Evolutionary conservation across 768 basidiomycete species (phyloP), one percentile per base, ranked within the genome.

Genomic region (Phaeolepiota aurea): DNA sequence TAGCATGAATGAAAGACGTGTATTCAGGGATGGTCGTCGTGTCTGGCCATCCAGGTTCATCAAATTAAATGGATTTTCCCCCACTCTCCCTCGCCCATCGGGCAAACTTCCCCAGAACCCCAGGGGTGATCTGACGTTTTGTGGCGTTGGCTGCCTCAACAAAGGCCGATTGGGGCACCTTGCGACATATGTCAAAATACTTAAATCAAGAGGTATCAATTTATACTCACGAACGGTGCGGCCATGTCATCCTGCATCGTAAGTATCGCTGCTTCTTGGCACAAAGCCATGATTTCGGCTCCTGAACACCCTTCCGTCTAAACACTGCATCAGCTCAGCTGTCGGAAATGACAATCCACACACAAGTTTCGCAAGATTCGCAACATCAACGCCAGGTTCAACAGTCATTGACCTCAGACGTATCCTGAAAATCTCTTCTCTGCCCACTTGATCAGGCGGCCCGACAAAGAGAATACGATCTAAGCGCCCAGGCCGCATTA

Each of bases 221-320:
- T n/a, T n/a, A 1, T 21, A 63, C 87, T 53, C 48, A 94, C 94
- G 51, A 68, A 72, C 33, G 78, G 71, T 2, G 89, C 79, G 44
- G 87, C 59, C 23, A 97, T 80, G 57, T 97, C 75, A 40, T 76
- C 71, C 48, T 87, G 81, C 96, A 99, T 98, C 0, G 92, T 87
- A 40, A 83, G 56, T 46, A 98, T 59, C 0, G 94, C 96, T 3
- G 96, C 96, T 59, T 99, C 94, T 62, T 98, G 96, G 56, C 93
- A 98, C 32, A 98, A 72, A 5, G 85, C 81, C 4, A 78, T 72
- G 22, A 98, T 79, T 59, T 99, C 96, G 3, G 96, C 96, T 3
- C 96, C 96, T 14, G 93, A 98, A 56, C 91, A 99, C 1, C 94
- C 96, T 7, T 86, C 80, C 1, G 92, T 87, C 96, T 98, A 37